A percentile compares a stretch with the other conserved stretches of the same genome.
Conservation (phyloP, 2,329 filamentous ascomycete genomes). For the Fusarium continuum region DNA sequence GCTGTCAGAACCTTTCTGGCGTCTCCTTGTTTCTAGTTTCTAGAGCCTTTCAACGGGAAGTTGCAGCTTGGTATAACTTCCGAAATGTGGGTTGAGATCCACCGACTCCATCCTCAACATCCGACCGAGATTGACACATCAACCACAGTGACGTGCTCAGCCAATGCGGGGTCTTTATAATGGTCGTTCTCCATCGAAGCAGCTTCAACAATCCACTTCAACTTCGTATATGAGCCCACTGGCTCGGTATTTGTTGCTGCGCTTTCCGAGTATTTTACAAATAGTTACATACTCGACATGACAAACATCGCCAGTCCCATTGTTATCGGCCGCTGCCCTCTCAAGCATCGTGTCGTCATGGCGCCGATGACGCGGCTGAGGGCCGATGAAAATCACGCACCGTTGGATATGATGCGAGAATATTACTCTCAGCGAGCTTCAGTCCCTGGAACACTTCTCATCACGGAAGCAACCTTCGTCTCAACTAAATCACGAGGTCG, state of each 20-base stretch:
- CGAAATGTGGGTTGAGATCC: slow-evolving; percentile 4
- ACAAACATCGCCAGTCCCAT: background rate
- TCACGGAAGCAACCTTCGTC: slow-evolving; percentile 13
- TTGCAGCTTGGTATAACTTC: slow-evolving; percentile 4
- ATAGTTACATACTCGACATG: background rate
- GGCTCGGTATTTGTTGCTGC: background rate
- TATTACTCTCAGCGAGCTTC: slow-evolving; percentile 27
- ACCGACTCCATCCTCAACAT: slow-evolving; percentile 8
- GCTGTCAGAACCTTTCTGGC: background rate
- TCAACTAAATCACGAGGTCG: slow-evolving; percentile 5
- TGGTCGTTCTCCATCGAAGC: background rate
- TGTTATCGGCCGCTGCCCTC: slow-evolving; percentile 1
- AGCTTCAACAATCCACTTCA: background rate
- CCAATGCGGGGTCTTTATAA: slow-evolving; percentile 14
- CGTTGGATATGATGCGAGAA: slow-evolving; percentile 7
- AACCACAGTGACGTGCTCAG: slow-evolving; percentile 3
- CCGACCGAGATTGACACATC: slow-evolving; percentile 15
- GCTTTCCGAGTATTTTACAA: background rate
- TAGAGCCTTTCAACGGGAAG: background rate
- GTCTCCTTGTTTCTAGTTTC: background rate
- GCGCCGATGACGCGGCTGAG: slow-evolving; percentile 19
- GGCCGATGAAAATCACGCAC: slow-evolving; percentile 4
- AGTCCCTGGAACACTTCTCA: slow-evolving; percentile 22
- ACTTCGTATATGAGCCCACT: background rate
- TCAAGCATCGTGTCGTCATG: slow-evolving; percentile 24